Percentiles rank a stretch among this genome's conserved stretches.
Evolutionary conservation across 495 filamentous ascomycete genomes (phyloP).

Genomic region (Aspergillus kassunensis): DNA sequence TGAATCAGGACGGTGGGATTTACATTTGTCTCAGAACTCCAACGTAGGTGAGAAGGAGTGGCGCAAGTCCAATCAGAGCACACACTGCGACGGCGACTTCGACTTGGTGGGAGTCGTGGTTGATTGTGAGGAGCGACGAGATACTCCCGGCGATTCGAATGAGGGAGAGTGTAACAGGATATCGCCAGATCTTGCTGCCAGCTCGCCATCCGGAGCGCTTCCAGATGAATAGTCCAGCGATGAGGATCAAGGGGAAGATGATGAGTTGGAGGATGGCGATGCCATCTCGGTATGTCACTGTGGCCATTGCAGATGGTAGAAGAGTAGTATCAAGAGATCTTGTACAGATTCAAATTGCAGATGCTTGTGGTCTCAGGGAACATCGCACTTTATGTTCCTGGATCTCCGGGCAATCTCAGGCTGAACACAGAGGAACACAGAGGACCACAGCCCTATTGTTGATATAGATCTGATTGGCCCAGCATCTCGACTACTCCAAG

Average conservation of each 20-base stretch:
- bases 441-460: too few species aligned
- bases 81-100: slow-evolving; percentile 21
- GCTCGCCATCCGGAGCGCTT: slow-evolving; percentile 26
- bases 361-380: too few species aligned
- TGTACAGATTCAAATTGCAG: too few species aligned
- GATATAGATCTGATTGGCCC: slow-evolving; percentile 19
- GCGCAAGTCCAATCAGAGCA: slow-evolving; percentile 30
- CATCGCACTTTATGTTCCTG: too few species aligned
- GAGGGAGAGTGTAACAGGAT: slow-evolving; percentile 26
- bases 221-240: slow-evolving; percentile 24
- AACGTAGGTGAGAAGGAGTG: slow-evolving; percentile 25
- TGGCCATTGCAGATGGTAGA: neutral
- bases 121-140: slow-evolving; percentile 19
- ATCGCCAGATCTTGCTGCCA: slow-evolving; percentile 28
- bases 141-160: slow-evolving; percentile 29
- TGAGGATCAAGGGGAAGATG: slow-evolving; percentile 24
- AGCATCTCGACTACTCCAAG: slow-evolving; percentile 17
- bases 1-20: neutral
- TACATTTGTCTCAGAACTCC: slow-evolving; percentile 29
- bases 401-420: too few species aligned
- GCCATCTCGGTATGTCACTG: slow-evolving; percentile 21
- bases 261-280: slow-evolving; percentile 32
- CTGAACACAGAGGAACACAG: too few species aligned
- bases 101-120: slow-evolving; percentile 16
- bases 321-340: too few species aligned